phyloP scores from a whole-genome alignment of 2,329 filamentous ascomycete genomes.

The Pseudopyrenochaeta lycopersici region DNA sequence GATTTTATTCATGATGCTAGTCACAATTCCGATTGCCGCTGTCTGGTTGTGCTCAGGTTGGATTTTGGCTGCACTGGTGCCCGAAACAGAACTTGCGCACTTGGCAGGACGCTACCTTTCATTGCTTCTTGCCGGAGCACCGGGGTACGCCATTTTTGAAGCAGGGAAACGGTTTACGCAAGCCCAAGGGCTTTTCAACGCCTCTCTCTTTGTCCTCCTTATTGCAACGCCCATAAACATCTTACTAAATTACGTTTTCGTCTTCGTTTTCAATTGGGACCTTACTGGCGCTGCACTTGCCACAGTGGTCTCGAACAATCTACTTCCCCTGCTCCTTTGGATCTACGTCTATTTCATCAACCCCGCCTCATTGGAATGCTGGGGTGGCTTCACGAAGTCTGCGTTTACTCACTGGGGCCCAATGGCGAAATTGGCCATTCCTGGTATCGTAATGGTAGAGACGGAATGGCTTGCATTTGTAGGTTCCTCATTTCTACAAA shows the following conservation, averaged over 20 bases:
- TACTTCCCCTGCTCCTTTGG: conserved; percentile 59
- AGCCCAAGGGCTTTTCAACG: conserved; percentile 64
- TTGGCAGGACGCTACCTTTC: conserved; percentile 61
- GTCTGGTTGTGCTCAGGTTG: conserved; percentile 61
- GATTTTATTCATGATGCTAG: conserved; percentile 59
- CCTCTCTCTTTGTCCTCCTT: conserved; percentile 58
- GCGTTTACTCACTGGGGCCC: conserved; percentile 79
- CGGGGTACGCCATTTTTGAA: conserved; percentile 64
- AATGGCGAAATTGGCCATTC: conserved; percentile 88
- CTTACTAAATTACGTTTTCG: conserved; percentile 60
- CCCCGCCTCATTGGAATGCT: conserved; percentile 59
- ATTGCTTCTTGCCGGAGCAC: conserved; percentile 60
- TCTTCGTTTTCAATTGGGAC: conserved; percentile 53
- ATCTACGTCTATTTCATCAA: conserved; percentile 56
- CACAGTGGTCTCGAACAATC: conserved; percentile 59
- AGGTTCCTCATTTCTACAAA: not conserved
- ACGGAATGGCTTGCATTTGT: conserved; percentile 60
- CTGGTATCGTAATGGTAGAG: conserved; percentile 92
- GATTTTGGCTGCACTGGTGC: conserved; percentile 57
- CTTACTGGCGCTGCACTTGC: conserved; percentile 63
- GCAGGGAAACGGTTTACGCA: conserved; percentile 64
- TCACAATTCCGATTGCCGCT: conserved; percentile 58
- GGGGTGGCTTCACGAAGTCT: conserved; percentile 76
- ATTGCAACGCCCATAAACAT: conserved; percentile 60
- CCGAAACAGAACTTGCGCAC: conserved; percentile 57